These are phyloP conservation scores for Clausena lansium DNA, from an alignment of 345 rosid species.

Conservation along the genomic window DNA sequence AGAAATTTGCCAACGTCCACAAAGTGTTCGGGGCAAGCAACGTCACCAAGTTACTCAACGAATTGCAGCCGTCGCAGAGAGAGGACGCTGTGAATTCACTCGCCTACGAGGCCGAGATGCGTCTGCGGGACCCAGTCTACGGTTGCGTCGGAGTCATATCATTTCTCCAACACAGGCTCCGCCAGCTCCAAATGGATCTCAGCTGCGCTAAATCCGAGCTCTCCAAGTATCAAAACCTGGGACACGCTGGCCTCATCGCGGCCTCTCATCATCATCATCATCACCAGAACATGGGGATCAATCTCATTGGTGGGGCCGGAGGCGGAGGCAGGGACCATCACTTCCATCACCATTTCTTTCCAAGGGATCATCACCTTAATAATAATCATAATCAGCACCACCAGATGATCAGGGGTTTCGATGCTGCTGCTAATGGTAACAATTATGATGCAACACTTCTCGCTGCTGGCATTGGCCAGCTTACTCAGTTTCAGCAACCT, in stretches of 20 bases:
- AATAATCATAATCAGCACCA: slow-evolving; percentile 22
- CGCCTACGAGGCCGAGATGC: slow-evolving; percentile 46
- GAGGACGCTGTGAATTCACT: slow-evolving; percentile 46
- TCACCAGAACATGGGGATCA: slow-evolving; percentile 64
- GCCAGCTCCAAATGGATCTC: slow-evolving; percentile 43
- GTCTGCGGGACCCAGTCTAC: slow-evolving; percentile 43
- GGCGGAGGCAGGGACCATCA: slow-evolving; percentile 41
- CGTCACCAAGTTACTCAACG: slow-evolving; percentile 43
- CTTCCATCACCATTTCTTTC: slow-evolving; percentile 72
- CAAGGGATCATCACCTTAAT: slow-evolving; percentile 47
- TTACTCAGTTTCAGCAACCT: slow-evolving; percentile 80
- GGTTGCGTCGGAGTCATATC: slow-evolving; percentile 49
- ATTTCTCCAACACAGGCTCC: slow-evolving; percentile 43
- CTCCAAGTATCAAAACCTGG: slow-evolving; percentile 57
- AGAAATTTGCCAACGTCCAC: slow-evolving; percentile 40
- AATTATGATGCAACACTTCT: slow-evolving; percentile 63
- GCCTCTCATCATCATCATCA: slow-evolving; percentile 37
- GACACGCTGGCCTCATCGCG: slow-evolving; percentile 59
- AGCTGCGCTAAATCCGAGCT: slow-evolving; percentile 60
- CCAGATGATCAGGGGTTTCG: slow-evolving; percentile 68
- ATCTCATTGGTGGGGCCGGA: slow-evolving; percentile 40
- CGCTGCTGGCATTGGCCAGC: slow-evolving; percentile 58
- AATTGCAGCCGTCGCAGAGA: slow-evolving; percentile 37
- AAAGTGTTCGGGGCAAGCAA: slow-evolving; percentile 47
- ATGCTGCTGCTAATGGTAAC: slow-evolving; percentile 24